Evolutionary conservation across 169 alveolate species (phyloP), one percentile per base, ranked within the genome.

Genomic region (Cyclospora cayetanensis): DNA sequence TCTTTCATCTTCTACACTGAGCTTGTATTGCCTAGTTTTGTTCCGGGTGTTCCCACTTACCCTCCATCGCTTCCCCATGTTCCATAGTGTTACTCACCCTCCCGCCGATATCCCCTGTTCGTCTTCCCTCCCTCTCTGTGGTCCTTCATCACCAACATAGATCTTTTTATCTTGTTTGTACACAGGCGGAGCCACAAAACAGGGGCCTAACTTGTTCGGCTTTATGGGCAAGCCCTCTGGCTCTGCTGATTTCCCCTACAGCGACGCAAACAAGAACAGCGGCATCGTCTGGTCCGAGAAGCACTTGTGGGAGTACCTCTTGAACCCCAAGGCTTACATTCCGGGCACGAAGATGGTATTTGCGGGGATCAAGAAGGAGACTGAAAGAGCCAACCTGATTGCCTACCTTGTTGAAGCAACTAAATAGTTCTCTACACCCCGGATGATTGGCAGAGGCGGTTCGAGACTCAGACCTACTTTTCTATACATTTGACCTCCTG

Each of bases 271-370:
- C 95, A 97, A 97, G 94, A 92, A 91, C 70, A 96, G 98, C 34
- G 98, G 98, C 27, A 97, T 97, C 76, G 93, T 96, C 37, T 97
- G 99, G 99, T 92, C 95, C 34, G 98, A 96, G 85, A 97, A 97
- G 93, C 98, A 97, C 95, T 93, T 97, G 91, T 97, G 95, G 95
- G 97, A 95, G 93, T 97, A 96, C 93, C 93, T 97, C 90, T 94
- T 96, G 74, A 97, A 97, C 94, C 99, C 99, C 52, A 96, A 96
- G 95, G 95, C 95, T 93, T 97, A 97, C 94, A 96, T 97, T 37
- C 99, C 99, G 27, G 99, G 99, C 29, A 98, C 99, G 80, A 97
- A 97, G 95, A 98, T 98, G 99, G 98, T 98, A 68, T 98, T 98
- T 88, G 99, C 99, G 25, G 99, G 99, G 25, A 94, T 98, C 74